phyloP scores from a whole-genome alignment of 2,329 filamentous ascomycete species.

The Neonectria coccinea region DNA sequence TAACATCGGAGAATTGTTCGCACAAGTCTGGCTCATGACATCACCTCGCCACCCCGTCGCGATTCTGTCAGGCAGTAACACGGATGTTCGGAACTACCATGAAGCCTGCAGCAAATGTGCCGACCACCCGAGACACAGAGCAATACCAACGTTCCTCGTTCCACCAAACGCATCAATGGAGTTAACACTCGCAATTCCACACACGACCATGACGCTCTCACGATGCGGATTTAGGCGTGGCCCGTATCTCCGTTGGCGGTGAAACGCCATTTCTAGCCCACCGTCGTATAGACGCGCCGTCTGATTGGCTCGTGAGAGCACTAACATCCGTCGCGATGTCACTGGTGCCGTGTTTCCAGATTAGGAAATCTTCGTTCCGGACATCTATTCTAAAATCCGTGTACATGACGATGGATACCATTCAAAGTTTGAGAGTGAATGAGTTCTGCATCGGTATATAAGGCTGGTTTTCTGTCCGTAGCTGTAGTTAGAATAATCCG shows the following conservation, averaged over 20 bases:
- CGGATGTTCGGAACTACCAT: not conserved
- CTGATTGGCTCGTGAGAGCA: constrained; percentile 10
- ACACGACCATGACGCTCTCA: constrained; percentile 8
- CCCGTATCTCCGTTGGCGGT: constrained; percentile 25
- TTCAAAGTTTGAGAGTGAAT: not conserved
- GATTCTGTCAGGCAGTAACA: not conserved
- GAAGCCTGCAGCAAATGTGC: not conserved
- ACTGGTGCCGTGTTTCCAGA: constrained; percentile 6
- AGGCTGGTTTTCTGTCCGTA: not conserved
- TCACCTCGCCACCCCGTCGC: not conserved
- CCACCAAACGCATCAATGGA: not conserved
- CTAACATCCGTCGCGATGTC: constrained; percentile 3
- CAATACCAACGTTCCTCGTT: not conserved
- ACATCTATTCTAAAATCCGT: constrained; percentile 25
- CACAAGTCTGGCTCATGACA: not conserved
- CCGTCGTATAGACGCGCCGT: constrained; percentile 19
- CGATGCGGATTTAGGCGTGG: constrained; percentile 21
- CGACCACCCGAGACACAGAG: not conserved
- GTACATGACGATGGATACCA: constrained; percentile 3
- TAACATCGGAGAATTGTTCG: not conserved
- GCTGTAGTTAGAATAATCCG: not conserved
- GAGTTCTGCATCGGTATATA: not conserved
- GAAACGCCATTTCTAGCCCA: constrained; percentile 20
- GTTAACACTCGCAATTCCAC: not conserved
- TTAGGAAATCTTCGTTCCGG: constrained; percentile 8